Conservation (phyloP, 441 rosid genomes). For the Bocquillonia castaneifolia region DNA sequence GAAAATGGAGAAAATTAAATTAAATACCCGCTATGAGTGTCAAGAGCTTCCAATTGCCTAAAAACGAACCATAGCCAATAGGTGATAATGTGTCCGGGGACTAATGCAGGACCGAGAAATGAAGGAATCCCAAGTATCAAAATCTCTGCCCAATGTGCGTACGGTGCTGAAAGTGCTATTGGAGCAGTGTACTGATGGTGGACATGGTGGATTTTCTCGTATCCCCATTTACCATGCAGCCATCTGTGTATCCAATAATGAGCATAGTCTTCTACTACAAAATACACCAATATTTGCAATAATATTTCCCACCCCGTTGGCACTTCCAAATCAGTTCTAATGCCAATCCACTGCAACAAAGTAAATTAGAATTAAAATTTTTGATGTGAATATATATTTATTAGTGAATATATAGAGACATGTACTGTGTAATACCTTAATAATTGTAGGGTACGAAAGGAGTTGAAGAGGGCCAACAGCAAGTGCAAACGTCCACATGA, state of each 20-base stretch:
- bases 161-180: constrained; percentile 62
- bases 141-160: constrained; percentile 77
- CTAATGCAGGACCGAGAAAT: constrained; percentile 70
- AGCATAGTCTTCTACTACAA: constrained; percentile 59
- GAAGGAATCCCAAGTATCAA: constrained; percentile 73
- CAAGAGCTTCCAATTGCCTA: constrained; percentile 70
- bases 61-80: constrained; percentile 70
- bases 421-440: not conserved
- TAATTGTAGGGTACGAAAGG: constrained; percentile 27
- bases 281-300: constrained; percentile 51
- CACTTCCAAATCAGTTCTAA: constrained; percentile 50
- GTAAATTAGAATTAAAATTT: not conserved
- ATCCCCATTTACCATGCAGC: constrained; percentile 69
- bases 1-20: not conserved
- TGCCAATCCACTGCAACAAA: constrained; percentile 45
- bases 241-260: constrained; percentile 75
- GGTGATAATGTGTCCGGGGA: constrained; percentile 64
- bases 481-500: constrained; percentile 24
- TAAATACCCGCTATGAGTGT: constrained; percentile 74
- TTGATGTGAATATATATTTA: not conserved
- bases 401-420: not conserved
- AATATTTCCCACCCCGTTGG: constrained; percentile 55
- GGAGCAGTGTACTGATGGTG: constrained; percentile 74
- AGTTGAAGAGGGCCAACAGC: constrained; percentile 30
- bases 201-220: constrained; percentile 64